Evolutionary conservation across 805 yeast genomes (phyloP).

Genomic region (Grigorovia transvaalensis): DNA sequence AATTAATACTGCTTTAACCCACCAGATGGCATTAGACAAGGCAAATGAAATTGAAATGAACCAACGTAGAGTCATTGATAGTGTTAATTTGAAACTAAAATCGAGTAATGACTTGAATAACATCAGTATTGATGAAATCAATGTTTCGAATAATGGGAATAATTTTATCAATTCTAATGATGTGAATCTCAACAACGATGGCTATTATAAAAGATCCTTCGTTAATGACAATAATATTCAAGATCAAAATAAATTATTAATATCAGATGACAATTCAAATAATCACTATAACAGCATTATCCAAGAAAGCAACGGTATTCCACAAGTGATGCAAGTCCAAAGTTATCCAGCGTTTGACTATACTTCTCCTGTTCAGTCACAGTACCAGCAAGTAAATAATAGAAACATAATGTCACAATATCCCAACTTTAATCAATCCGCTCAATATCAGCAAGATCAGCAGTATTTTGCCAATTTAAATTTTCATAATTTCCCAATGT

Average conservation of each 20-base stretch:
- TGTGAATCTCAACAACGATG: background rate
- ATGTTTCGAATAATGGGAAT: background rate
- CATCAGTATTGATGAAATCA: background rate
- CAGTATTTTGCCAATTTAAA: background rate
- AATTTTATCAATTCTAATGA: background rate
- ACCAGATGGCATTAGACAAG: background rate
- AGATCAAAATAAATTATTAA: background rate
- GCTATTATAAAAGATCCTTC: background rate
- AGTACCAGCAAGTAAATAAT: background rate
- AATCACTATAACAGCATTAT: no score
- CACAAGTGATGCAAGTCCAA: background rate
- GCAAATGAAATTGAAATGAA: slow-evolving; percentile 7
- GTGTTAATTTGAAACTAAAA: background rate
- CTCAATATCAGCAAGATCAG: background rate
- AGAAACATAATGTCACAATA: background rate
- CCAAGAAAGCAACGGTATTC: background rate
- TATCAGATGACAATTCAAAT: background rate
- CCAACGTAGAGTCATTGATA: slow-evolving; percentile 21
- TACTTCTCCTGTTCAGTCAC: background rate
- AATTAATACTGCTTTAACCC: slow-evolving; percentile 1
- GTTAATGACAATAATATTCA: background rate
- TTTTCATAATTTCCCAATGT: background rate
- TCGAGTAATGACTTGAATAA: background rate
- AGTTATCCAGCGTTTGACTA: background rate
- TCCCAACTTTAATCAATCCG: background rate